These are phyloP conservation scores for Hyaloscypha bicolor DNA, from an alignment of 495 filamentous ascomycete genomes.

Conservation along the genomic window DNA sequence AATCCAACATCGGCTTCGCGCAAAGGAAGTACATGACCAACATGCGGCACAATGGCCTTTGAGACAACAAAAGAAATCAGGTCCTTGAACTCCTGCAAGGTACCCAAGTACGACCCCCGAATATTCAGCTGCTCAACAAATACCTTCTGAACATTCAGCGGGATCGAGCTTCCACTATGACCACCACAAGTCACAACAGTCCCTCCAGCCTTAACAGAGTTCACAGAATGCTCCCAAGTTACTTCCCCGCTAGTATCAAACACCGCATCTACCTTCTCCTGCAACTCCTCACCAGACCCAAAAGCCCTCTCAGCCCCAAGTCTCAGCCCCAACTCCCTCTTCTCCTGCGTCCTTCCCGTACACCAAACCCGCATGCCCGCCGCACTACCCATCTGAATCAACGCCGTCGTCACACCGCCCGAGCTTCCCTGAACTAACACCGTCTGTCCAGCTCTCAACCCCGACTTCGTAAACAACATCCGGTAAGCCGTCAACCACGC, in stretches of 20 bases:
- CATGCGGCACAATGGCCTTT: constrained; percentile 23
- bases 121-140: constrained; percentile 24
- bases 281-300: constrained; percentile 9
- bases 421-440: constrained; percentile 37
- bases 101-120: constrained; percentile 17
- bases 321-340: constrained; percentile 20
- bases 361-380: constrained; percentile 37
- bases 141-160: neutral
- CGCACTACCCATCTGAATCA: constrained; percentile 35
- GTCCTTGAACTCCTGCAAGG: constrained; percentile 20
- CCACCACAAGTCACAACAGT: constrained; percentile 22
- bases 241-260: constrained; percentile 23
- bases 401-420: constrained; percentile 35
- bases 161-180: constrained; percentile 3
- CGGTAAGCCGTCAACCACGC: constrained; percentile 39
- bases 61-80: constrained; percentile 19
- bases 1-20: constrained; percentile 14
- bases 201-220: constrained; percentile 19
- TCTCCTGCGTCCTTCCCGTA: constrained; percentile 31
- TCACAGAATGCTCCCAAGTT: constrained; percentile 14
- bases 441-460: constrained; percentile 31
- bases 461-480: constrained; percentile 35
- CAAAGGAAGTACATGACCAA: constrained; percentile 20
- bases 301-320: constrained; percentile 20
- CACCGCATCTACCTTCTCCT: constrained; percentile 21